phyloP scores from a whole-genome alignment of 1,284 basidiomycete species.

The Inonotus hispidus region DNA sequence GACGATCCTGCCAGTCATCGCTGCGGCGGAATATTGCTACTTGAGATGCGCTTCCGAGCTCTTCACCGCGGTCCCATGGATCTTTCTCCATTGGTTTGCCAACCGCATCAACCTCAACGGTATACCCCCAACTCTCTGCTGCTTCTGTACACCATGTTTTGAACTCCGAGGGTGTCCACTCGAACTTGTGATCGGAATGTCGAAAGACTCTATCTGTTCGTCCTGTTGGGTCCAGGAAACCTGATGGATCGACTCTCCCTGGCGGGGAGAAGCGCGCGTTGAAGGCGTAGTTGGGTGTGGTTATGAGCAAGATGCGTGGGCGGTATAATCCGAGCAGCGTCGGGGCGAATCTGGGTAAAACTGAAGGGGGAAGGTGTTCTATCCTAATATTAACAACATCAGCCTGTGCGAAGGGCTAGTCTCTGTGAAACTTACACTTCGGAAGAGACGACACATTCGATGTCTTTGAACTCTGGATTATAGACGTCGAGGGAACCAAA shows the following conservation, averaged over 20 bases:
- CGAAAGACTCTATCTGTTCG: conserved; percentile 74
- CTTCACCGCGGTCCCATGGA: conserved; percentile 60
- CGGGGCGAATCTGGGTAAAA: conserved; percentile 76
- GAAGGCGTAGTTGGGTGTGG: conserved; percentile 88
- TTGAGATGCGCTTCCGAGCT: conserved; percentile 65
- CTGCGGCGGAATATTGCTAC: conserved; percentile 62
- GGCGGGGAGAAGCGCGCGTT: conserved; percentile 80
- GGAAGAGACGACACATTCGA: conserved; percentile 80
- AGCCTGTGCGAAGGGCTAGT: not conserved
- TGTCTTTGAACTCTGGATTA: conserved; percentile 68
- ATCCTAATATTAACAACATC: conserved; percentile 46
- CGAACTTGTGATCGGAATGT: conserved; percentile 88
- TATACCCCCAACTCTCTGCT: conserved; percentile 74
- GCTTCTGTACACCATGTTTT: conserved; percentile 57
- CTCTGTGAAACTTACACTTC: conserved; percentile 68
- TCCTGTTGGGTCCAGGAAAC: conserved; percentile 67
- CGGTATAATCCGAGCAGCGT: conserved; percentile 80
- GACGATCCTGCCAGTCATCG: conserved; percentile 27
- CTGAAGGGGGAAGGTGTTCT: conserved; percentile 74
- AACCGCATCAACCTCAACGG: conserved; percentile 48
- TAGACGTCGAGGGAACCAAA: conserved; percentile 74
- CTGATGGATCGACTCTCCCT: conserved; percentile 29
- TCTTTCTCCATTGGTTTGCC: conserved; percentile 55
- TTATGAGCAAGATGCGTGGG: conserved; percentile 75
- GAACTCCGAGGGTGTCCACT: conserved; percentile 87